Evolutionary conservation across 768 basidiomycete species (phyloP).

Genomic region (Peribolospora kevripleyi): DNA sequence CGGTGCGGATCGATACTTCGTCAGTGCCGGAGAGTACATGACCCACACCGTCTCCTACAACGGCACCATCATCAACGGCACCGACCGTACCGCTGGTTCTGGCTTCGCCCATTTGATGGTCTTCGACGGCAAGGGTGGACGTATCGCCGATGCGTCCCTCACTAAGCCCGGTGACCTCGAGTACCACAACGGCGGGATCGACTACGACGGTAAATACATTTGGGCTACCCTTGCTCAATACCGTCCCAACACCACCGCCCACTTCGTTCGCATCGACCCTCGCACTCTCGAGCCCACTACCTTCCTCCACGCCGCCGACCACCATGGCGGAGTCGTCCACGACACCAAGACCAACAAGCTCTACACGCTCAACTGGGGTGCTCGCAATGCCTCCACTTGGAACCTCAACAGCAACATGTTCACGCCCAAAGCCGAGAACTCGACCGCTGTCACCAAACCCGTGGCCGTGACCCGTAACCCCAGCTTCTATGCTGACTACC

Average conservation of each 20-base stretch:
- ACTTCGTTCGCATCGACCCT: slow-evolving; percentile 1
- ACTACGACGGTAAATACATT: slow-evolving; percentile 6
- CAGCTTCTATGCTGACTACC: slow-evolving; percentile 3
- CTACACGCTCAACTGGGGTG: slow-evolving; percentile 2
- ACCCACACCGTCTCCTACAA: slow-evolving; percentile 3
- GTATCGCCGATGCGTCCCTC: slow-evolving; percentile 5
- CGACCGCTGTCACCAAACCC: not conserved
- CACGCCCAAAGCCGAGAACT: not conserved
- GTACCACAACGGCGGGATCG: slow-evolving; percentile 4
- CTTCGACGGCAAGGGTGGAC: slow-evolving; percentile 5
- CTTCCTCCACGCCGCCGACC: slow-evolving; percentile 1
- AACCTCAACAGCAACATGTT: slow-evolving; percentile 1
- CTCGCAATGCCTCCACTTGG: slow-evolving; percentile 2
- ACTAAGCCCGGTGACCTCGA: slow-evolving; percentile 1
- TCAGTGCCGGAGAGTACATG: slow-evolving; percentile 4
- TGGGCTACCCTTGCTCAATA: slow-evolving; percentile 3
- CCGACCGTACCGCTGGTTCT: slow-evolving; percentile 5
- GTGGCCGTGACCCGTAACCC: slow-evolving; percentile 1
- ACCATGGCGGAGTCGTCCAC: slow-evolving; percentile 1
- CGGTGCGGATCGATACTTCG: slow-evolving; percentile 4
- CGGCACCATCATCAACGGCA: slow-evolving; percentile 7
- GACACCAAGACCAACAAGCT: not conserved
- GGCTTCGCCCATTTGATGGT: slow-evolving; percentile 6
- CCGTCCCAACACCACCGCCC: slow-evolving; percentile 1
- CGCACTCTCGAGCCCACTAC: slow-evolving; percentile 1